These are phyloP conservation scores for Coprinellus micaceus DNA, from an alignment of 768 basidiomycete species.

Conservation along the genomic window DNA sequence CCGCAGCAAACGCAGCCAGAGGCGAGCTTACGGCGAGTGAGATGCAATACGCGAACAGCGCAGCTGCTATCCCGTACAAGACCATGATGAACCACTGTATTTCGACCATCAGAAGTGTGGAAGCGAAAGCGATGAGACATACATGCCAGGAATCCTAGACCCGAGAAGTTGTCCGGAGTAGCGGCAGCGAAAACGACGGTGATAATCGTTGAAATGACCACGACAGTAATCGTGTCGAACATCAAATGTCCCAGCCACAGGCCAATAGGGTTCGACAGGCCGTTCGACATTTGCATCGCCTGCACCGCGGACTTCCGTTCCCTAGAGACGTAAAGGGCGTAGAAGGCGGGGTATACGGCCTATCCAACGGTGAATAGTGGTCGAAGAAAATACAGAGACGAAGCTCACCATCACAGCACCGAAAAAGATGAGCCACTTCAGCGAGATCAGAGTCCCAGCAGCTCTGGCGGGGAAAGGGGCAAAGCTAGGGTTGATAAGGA, in stretches of 20 bases:
- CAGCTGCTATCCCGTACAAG: conserved; percentile 64
- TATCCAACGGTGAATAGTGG: conserved; percentile 21
- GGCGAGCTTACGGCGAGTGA: conserved; percentile 61
- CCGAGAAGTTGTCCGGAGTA: conserved; percentile 58
- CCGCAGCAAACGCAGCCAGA: conserved; percentile 67
- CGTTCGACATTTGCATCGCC: conserved; percentile 81
- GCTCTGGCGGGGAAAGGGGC: conserved; percentile 54
- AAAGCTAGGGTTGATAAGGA: conserved; percentile 58
- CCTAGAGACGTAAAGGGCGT: conserved; percentile 68
- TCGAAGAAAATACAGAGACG: not conserved
- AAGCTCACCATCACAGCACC: conserved; percentile 61
- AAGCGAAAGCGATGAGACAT: too few relatives aligned
- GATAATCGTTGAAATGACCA: conserved; percentile 61
- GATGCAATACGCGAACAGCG: conserved; percentile 65
- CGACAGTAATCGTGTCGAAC: conserved; percentile 61
- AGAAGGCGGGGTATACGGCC: conserved; percentile 82
- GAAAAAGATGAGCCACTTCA: conserved; percentile 77
- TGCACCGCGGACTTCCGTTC: conserved; percentile 72
- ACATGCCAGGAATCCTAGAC: conserved; percentile 59
- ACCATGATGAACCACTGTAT: conserved; percentile 72
- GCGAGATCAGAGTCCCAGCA: conserved; percentile 51
- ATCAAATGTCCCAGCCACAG: conserved; percentile 78
- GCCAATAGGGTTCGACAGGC: conserved; percentile 62
- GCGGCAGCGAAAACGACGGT: conserved; percentile 55
- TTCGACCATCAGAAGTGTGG: too few relatives aligned